Evolutionary conservation across 2,329 filamentous ascomycete species (phyloP), one percentile per base, ranked within the genome.

Genomic region (Periconia digitata): DNA sequence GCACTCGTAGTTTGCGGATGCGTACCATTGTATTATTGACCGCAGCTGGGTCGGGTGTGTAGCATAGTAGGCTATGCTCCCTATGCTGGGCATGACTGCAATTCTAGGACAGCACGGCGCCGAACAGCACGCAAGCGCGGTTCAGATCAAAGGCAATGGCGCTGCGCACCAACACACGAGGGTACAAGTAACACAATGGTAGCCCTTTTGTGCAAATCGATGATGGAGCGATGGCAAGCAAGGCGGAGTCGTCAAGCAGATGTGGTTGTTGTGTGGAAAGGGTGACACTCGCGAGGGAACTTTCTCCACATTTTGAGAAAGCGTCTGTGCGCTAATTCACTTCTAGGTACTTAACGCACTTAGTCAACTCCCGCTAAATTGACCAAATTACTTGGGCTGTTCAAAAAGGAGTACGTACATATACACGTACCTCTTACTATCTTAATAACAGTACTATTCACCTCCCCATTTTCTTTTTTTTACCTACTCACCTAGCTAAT

Each of bases 1-100:
- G 23, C 32, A 34, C 17, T 24, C 22, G 8, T 3, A 17, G 8
- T 13, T 35, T n/a, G 13, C 18, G 24, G 24, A 21, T 17, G 46
- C 77, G 60, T 79, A 94, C 91, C 91, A 96, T 85, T 96, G 91
- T 54, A 95, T 79, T 55, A 96, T 90, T 40, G 87, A 80, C 66
- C 90, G 85, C 70, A 96, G 76, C 76, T 96, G 81, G 58, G 79
- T 80, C 29, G 89, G 87, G 73, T 95, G 91, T 57, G 89, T 75
- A 49, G 85, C 72, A 64, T 85, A 89, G 77, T 92, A 94, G 54
- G 89, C 66, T 50, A 84, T 71, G 60, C 83, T 78, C 47, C 72
- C 67, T 47, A 74, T 59, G 59, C 64, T 70, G 21, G 62, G 57
- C 70, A 72, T 72, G 58, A 40, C 61, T 57, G 62, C 50, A 45